These are phyloP conservation scores for Ammopiptanthus mongolicus DNA, from an alignment of 306 rosid genomes.

Conservation along the genomic window DNA sequence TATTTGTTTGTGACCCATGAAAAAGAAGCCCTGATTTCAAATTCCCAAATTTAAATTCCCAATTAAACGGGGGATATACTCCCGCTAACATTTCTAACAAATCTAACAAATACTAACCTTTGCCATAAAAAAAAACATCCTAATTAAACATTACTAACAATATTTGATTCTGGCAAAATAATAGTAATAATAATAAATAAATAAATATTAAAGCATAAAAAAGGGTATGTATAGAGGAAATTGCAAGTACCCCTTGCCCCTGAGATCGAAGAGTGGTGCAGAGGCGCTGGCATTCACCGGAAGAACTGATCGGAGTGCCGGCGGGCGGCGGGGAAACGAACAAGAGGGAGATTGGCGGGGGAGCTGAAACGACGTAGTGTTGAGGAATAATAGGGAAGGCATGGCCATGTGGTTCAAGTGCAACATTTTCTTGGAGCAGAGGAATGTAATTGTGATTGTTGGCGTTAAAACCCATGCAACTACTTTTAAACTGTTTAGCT, in stretches of 20 bases:
- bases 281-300: constrained; percentile 22
- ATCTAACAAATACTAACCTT: no score
- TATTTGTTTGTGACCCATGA: no score
- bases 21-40: no score
- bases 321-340: constrained; percentile 16
- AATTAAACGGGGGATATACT: no score
- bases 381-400: constrained; percentile 18
- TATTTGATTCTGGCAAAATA: background rate
- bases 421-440: constrained; percentile 13
- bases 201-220: background rate
- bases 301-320: constrained; percentile 33
- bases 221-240: background rate
- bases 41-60: no score
- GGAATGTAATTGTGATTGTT: background rate
- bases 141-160: no score
- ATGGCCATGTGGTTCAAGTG: background rate
- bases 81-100: no score
- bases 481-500: background rate
- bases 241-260: constrained; percentile 54
- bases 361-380: constrained; percentile 20
- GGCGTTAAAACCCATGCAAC: constrained; percentile 10
- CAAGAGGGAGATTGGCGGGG: constrained; percentile 16
- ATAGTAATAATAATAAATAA: background rate
- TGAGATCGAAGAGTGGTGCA: constrained; percentile 30
- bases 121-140: no score